phyloP scores from a whole-genome alignment of 805 yeast genomes.

The Saturnispora zaruensis region DNA sequence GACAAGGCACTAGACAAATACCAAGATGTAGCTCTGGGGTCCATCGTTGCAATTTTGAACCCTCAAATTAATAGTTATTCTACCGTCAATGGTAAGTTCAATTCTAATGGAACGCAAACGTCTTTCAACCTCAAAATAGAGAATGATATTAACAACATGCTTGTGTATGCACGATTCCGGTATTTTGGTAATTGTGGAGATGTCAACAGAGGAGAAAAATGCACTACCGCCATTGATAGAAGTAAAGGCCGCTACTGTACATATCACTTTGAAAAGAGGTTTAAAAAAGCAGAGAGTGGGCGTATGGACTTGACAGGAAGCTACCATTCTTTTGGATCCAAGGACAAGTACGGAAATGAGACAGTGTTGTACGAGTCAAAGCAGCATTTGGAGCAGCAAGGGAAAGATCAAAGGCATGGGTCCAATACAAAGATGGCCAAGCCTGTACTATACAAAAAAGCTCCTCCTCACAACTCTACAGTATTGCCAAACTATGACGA shows the following conservation, averaged over 20 bases:
- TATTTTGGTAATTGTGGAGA: slow-evolving; percentile 61
- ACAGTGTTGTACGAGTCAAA: slow-evolving; percentile 32
- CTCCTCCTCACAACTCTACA: slow-evolving; percentile 6
- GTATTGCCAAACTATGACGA: slow-evolving; percentile 14
- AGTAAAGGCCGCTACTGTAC: slow-evolving; percentile 52
- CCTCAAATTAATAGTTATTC: slow-evolving; percentile 46
- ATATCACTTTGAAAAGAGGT: slow-evolving; percentile 56
- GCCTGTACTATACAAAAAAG: neutral
- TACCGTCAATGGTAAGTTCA: neutral
- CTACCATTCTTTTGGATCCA: slow-evolving; percentile 48
- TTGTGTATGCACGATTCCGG: slow-evolving; percentile 67
- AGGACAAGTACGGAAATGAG: slow-evolving; percentile 32
- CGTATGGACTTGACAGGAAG: slow-evolving; percentile 72
- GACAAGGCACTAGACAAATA: slow-evolving; percentile 60
- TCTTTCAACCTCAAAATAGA: slow-evolving; percentile 49
- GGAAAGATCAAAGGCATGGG: slow-evolving; percentile 18
- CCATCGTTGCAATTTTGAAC: slow-evolving; percentile 63
- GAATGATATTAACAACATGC: slow-evolving; percentile 40
- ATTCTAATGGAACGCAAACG: slow-evolving; percentile 6
- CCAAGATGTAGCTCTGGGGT: slow-evolving; percentile 71
- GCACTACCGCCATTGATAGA: slow-evolving; percentile 54
- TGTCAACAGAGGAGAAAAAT: slow-evolving; percentile 40
- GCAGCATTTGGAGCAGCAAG: slow-evolving; percentile 10
- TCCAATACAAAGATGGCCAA: neutral
- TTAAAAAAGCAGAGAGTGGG: slow-evolving; percentile 43